Percentiles rank a stretch among this genome's conserved stretches.
Evolutionary conservation across 371 early-diverging fungal species (phyloP).

Genomic region (Mortierella sp.): DNA sequence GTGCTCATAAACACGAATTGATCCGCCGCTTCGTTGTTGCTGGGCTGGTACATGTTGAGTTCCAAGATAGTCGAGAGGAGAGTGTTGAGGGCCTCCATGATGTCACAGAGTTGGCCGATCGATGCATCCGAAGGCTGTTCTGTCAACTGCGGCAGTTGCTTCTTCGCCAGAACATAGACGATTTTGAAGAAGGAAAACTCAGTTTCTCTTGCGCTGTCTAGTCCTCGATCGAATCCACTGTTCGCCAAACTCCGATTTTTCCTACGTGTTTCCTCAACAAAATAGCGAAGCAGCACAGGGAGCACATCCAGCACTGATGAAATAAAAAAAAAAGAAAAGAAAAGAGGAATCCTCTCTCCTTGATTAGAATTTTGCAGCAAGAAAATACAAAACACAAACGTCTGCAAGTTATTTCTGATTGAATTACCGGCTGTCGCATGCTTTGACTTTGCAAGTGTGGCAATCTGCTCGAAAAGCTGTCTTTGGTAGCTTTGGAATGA

Average conservation of each 20-base stretch:
- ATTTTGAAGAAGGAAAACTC: conserved; percentile 53
- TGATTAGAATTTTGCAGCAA: background rate
- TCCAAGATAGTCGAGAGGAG: conserved; percentile 31
- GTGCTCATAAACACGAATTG: conserved; percentile 52
- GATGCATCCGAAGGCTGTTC: conserved; percentile 12
- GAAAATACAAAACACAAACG: background rate
- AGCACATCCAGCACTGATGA: conserved; percentile 33
- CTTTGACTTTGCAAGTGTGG: conserved; percentile 27
- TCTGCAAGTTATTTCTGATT: background rate
- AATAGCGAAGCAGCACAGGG: conserved; percentile 34
- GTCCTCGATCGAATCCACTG: conserved; percentile 36
- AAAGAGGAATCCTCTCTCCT: too few species aligned
- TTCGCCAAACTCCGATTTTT: conserved; percentile 30
- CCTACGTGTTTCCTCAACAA: conserved; percentile 45
- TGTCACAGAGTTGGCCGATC: conserved; percentile 22
- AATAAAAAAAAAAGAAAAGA: background rate
- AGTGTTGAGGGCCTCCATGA: conserved; percentile 44
- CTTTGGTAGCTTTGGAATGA: conserved; percentile 51
- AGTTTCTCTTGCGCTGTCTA: conserved; percentile 34
- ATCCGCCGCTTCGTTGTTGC: conserved; percentile 41
- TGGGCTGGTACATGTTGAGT: conserved; percentile 54
- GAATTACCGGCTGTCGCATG: conserved; percentile 17
- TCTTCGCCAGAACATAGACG: conserved; percentile 37
- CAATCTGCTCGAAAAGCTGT: conserved; percentile 50
- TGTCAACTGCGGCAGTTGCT: conserved; percentile 33